These are phyloP conservation scores for Uromyces viciae-fabae DNA, from an alignment of 1,284 basidiomycete genomes.

Conservation along the genomic window DNA sequence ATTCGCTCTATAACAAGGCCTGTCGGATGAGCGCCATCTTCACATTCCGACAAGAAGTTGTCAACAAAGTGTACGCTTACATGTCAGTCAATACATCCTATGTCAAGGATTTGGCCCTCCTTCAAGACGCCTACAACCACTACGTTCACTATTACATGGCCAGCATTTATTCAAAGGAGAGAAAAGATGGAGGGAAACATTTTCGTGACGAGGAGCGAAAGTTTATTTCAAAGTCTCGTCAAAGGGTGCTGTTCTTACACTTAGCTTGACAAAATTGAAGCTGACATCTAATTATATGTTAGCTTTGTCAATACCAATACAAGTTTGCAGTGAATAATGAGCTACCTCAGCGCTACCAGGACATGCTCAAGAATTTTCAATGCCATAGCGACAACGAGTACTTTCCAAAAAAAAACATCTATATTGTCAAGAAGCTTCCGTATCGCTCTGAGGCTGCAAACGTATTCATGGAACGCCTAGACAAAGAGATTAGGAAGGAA, in stretches of 20 bases:
- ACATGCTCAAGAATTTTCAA: neutral
- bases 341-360: neutral
- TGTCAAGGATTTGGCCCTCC: neutral
- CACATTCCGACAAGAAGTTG: slow-evolving; percentile 4
- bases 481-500: neutral
- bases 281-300: no score
- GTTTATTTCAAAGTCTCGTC: neutral
- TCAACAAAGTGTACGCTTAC: neutral
- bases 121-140: neutral
- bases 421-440: neutral
- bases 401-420: neutral
- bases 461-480: neutral
- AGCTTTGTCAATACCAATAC: neutral
- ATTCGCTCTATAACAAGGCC: slow-evolving; percentile 22
- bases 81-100: neutral
- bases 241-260: no score
- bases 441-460: neutral
- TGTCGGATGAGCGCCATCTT: neutral
- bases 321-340: slow-evolving; percentile 9
- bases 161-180: neutral
- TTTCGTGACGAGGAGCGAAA: neutral
- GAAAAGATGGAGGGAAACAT: slow-evolving; percentile 14
- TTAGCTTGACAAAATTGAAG: no score
- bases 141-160: slow-evolving; percentile 12
- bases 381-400: slow-evolving; percentile 20